Evolutionary conservation across 768 basidiomycete genomes (phyloP).

Genomic region (Imleria badia): DNA sequence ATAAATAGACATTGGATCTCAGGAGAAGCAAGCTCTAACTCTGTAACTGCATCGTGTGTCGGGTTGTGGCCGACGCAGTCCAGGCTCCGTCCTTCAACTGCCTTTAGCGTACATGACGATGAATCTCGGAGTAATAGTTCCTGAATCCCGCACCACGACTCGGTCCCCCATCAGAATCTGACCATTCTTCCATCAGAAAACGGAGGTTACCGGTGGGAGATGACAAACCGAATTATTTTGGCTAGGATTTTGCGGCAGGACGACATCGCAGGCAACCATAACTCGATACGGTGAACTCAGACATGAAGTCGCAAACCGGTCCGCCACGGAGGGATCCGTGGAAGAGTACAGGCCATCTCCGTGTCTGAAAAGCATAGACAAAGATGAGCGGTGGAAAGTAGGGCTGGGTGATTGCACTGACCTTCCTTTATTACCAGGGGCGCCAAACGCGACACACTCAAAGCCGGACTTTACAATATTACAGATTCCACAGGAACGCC

Average conservation of each 20-base stretch:
- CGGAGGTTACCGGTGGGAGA: conserved; percentile 16
- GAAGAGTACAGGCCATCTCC: conserved; percentile 67
- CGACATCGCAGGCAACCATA: conserved; percentile 58
- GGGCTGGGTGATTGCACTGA: conserved; percentile 28
- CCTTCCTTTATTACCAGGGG: conserved; percentile 53
- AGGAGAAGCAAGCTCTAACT: conserved; percentile 21
- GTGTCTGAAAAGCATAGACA: conserved; percentile 38
- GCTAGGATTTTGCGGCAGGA: conserved; percentile 35
- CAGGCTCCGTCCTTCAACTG: conserved; percentile 21
- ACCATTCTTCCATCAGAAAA: conserved; percentile 28
- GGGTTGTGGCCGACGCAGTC: conserved; percentile 12
- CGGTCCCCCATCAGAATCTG: conserved; percentile 49
- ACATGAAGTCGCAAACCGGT: conserved; percentile 63
- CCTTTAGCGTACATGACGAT: conserved; percentile 57
- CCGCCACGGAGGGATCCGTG: conserved; percentile 56
- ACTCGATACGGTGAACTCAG: conserved; percentile 66
- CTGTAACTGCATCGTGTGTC: conserved; percentile 19
- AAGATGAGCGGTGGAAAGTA: neutral
- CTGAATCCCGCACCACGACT: conserved; percentile 52
- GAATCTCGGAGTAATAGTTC: conserved; percentile 58
- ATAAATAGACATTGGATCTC: conserved; percentile 25
- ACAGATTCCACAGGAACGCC: conserved; percentile 67
- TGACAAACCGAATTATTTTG: conserved; percentile 28
- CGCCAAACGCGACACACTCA: conserved; percentile 56
- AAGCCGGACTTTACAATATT: conserved; percentile 58